Conservation (phyloP, 2,329 filamentous ascomycete species). For the Epichloe brachyelytri region DNA sequence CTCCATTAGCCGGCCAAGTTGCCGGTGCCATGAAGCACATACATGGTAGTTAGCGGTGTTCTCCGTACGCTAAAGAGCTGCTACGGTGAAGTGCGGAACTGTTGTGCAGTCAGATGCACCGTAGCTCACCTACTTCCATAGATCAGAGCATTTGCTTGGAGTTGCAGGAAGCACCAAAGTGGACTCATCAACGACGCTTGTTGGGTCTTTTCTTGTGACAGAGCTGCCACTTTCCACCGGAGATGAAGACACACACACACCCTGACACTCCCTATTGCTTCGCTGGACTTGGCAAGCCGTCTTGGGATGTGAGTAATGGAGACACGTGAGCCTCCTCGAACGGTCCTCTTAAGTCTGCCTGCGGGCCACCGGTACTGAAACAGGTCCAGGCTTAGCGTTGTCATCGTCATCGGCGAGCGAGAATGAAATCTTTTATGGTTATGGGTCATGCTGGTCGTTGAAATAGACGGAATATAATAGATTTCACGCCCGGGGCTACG, state of each 20-base stretch:
- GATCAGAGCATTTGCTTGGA: not conserved
- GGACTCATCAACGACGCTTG: not conserved
- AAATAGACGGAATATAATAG: slow-evolving; percentile 5
- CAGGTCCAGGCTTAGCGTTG: not conserved
- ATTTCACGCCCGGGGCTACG: slow-evolving; percentile 3
- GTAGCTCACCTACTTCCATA: not conserved
- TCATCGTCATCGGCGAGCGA: not conserved
- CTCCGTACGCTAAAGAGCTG: not conserved
- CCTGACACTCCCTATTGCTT: not conserved
- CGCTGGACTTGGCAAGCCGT: not conserved
- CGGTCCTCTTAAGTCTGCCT: slow-evolving; percentile 4
- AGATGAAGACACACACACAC: not conserved
- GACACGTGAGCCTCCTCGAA: not conserved
- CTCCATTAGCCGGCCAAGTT: no score
- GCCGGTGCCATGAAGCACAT: no score
- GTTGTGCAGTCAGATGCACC: not conserved
- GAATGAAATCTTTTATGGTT: no score
- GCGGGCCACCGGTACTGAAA: not conserved
- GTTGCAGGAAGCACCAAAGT: not conserved
- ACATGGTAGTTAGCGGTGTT: not conserved
- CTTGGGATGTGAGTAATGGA: not conserved
- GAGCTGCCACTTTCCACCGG: not conserved
- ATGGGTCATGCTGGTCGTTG: not conserved
- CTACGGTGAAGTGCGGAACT: not conserved
- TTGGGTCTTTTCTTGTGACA: not conserved